phyloP scores from a whole-genome alignment of 192 early-diverging fungal species.

The Rhizophagus prolifer region DNA sequence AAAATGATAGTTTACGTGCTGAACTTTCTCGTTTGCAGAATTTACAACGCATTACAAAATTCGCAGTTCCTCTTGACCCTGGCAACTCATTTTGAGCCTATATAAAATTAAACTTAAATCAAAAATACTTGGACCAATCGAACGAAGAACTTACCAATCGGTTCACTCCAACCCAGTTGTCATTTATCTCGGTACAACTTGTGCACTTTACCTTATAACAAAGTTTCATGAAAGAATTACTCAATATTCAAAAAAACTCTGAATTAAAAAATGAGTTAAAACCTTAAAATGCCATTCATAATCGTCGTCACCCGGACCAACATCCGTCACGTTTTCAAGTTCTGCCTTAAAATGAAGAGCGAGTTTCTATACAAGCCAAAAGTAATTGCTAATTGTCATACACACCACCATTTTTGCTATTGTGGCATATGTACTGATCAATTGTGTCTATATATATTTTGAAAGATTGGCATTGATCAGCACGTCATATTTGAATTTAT shows the following conservation, averaged over 20 bases:
- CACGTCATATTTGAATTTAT: too few relatives aligned
- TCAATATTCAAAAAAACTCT: neutral
- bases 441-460: neutral
- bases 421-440: neutral
- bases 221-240: neutral
- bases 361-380: slow-evolving; percentile 32
- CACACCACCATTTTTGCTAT: slow-evolving; percentile 2
- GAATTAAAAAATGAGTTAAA: neutral
- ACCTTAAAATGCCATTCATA: slow-evolving; percentile 74
- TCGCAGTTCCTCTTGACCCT: slow-evolving; percentile 77
- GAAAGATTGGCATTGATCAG: neutral
- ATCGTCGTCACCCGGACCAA: slow-evolving; percentile 59
- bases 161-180: slow-evolving; percentile 68
- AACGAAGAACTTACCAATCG: slow-evolving; percentile 39
- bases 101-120: slow-evolving; percentile 5
- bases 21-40: slow-evolving; percentile 79
- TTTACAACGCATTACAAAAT: slow-evolving; percentile 90
- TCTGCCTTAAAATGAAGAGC: slow-evolving; percentile 74
- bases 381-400: neutral
- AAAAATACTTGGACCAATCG: neutral
- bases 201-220: slow-evolving; percentile 64
- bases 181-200: slow-evolving; percentile 75
- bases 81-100: slow-evolving; percentile 62
- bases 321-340: slow-evolving; percentile 77
- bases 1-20: slow-evolving; percentile 45